Conservation (phyloP, 169 alveolate species). For the Plasmodium gaboni region DNA sequence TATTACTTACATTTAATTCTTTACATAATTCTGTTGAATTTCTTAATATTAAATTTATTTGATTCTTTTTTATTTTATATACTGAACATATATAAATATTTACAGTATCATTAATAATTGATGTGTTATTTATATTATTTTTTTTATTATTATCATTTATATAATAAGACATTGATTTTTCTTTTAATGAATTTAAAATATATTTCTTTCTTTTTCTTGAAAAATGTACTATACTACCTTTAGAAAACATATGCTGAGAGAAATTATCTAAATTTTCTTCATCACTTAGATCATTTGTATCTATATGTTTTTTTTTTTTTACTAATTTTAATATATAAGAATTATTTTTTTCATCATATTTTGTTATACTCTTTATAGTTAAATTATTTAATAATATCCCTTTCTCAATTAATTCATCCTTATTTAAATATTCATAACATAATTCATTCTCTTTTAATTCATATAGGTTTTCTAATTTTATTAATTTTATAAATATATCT, state of each 20-base stretch:
- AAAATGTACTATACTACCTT: constrained; percentile 68
- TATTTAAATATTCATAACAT: constrained; percentile 56
- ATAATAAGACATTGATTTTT: not conserved
- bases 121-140: not conserved
- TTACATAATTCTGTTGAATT: constrained; percentile 28
- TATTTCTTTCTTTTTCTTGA: constrained; percentile 63
- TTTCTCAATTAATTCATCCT: constrained; percentile 63
- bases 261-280: constrained; percentile 70
- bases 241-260: constrained; percentile 23
- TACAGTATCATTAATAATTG: constrained; percentile 4
- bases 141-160: not conserved
- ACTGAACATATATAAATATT: constrained; percentile 56
- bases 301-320: constrained; percentile 21
- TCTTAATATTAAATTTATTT: constrained; percentile 18
- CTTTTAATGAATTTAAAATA: not conserved
- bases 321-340: constrained; percentile 46
- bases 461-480: constrained; percentile 36
- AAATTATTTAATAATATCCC: constrained; percentile 43
- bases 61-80: constrained; percentile 66
- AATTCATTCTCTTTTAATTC: constrained; percentile 51
- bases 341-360: constrained; percentile 32
- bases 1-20: constrained; percentile 32
- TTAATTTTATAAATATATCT: constrained; percentile 33
- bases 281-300: constrained; percentile 58
- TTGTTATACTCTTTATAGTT: constrained; percentile 37